Conservation (phyloP, 148 eudicot species). For the Selenicereus undatus region DNA sequence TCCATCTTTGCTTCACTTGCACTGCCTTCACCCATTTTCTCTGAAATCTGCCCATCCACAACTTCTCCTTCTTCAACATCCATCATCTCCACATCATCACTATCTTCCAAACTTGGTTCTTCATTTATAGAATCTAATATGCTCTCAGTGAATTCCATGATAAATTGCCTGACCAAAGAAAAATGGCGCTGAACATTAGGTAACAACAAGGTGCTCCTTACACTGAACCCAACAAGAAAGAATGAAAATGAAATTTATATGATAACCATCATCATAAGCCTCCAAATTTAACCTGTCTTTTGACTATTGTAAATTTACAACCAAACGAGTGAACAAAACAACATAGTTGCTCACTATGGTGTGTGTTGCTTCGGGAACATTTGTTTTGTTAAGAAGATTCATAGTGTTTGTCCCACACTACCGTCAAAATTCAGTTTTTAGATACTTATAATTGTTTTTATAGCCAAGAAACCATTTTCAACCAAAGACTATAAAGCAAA, state of each 20-base stretch:
- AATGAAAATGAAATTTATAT: neutral
- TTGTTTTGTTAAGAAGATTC: no score
- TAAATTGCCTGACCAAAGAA: constrained; percentile 16
- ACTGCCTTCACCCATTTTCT: constrained; percentile 24
- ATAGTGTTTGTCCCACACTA: no score
- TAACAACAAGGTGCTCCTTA: neutral
- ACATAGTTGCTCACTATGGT: no score
- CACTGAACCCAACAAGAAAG: neutral
- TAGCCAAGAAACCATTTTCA: no score
- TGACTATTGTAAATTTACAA: no score
- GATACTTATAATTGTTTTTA: no score
- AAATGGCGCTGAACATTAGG: neutral
- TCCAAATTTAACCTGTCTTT: no score
- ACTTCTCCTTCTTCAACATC: constrained; percentile 87
- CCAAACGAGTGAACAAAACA: no score
- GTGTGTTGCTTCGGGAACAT: no score
- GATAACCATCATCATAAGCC: neutral
- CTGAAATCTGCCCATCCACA: constrained; percentile 33
- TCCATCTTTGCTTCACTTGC: constrained; percentile 27
- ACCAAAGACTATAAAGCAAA: no score
- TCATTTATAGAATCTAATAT: constrained; percentile 50
- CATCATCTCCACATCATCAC: constrained; percentile 68
- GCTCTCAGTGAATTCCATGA: constrained; percentile 60
- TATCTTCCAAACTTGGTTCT: constrained; percentile 46
- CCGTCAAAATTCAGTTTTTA: no score